phyloP scores from a whole-genome alignment of 2,329 filamentous ascomycete species.

The Allantophomopsis cytisporea region DNA sequence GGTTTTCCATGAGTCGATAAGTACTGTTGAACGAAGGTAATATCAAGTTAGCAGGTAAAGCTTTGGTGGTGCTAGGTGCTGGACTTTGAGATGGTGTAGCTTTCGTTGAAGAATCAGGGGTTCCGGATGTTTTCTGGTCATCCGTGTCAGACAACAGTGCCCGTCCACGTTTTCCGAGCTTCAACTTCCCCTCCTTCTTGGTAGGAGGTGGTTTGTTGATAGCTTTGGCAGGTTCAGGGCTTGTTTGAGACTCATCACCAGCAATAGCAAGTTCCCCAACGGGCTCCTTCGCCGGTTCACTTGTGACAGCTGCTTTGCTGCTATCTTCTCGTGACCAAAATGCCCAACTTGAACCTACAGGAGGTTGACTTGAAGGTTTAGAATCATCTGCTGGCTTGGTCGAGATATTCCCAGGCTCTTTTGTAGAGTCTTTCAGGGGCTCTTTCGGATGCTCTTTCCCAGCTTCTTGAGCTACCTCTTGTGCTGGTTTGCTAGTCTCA shows the following conservation, averaged over 20 bases:
- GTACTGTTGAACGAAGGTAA: conserved; percentile 58
- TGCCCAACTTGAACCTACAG: conserved; percentile 58
- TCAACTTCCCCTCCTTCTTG: conserved; percentile 9
- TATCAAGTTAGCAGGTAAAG: conserved; percentile 42
- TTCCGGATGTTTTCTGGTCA: conserved; percentile 5
- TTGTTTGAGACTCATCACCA: conserved; percentile 39
- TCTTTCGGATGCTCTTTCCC: conserved; percentile 27
- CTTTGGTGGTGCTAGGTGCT: conserved; percentile 12
- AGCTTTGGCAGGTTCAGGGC: conserved; percentile 19
- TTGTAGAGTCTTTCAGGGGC: too few relatives aligned
- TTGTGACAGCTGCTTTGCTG: conserved; percentile 11
- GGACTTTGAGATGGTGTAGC: conserved; percentile 7
- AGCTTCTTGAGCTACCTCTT: conserved; percentile 7
- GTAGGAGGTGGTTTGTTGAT: not conserved
- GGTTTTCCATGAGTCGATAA: conserved; percentile 52
- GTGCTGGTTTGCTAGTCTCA: conserved; percentile 12
- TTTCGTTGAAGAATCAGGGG: conserved; percentile 7
- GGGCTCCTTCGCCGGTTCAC: conserved; percentile 5
- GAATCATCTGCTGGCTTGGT: conserved; percentile 3
- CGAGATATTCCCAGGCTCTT: conserved; percentile 20
- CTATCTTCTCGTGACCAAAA: conserved; percentile 52
- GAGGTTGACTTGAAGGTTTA: conserved; percentile 15
- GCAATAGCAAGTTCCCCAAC: conserved; percentile 41
- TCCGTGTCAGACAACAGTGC: conserved; percentile 11
- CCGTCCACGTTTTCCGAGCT: conserved; percentile 10